phyloP scores from a whole-genome alignment of 208 protist genomes.

The Acanthamoeba polyphaga region DNA sequence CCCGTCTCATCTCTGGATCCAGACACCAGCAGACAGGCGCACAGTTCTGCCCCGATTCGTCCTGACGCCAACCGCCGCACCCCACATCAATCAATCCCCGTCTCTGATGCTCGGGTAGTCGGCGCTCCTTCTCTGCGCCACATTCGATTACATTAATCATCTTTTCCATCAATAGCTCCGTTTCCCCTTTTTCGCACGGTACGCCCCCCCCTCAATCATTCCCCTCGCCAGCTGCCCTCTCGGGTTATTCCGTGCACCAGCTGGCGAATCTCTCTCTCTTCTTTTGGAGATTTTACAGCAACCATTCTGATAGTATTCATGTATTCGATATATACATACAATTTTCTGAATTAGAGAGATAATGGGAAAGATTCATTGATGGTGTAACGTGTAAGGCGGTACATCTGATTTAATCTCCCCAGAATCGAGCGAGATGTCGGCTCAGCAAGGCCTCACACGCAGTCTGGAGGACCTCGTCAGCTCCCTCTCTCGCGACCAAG shows the following conservation, averaged over 20 bases:
- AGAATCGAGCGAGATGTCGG: background rate
- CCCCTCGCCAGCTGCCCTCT: too few species aligned
- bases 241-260: too few species aligned
- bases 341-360: too few species aligned
- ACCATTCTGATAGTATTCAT: too few species aligned
- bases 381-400: background rate
- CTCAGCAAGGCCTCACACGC: conserved; percentile 11
- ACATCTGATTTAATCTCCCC: conserved; percentile 7
- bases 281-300: too few species aligned
- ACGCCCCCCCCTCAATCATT: background rate
- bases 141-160: background rate
- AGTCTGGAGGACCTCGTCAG: conserved; percentile 34
- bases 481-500: background rate
- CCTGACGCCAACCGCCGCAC: background rate
- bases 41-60: background rate
- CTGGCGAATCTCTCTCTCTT: too few species aligned
- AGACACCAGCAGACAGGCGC: too few species aligned
- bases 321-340: too few species aligned
- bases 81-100: background rate
- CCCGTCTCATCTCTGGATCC: background rate
- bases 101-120: background rate
- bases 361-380: background rate
- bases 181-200: background rate
- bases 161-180: background rate
- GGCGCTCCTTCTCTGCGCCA: background rate